Evolutionary conservation across 192 early-diverging fungal species (phyloP).

Genomic region (Backusella liffmaniae): DNA sequence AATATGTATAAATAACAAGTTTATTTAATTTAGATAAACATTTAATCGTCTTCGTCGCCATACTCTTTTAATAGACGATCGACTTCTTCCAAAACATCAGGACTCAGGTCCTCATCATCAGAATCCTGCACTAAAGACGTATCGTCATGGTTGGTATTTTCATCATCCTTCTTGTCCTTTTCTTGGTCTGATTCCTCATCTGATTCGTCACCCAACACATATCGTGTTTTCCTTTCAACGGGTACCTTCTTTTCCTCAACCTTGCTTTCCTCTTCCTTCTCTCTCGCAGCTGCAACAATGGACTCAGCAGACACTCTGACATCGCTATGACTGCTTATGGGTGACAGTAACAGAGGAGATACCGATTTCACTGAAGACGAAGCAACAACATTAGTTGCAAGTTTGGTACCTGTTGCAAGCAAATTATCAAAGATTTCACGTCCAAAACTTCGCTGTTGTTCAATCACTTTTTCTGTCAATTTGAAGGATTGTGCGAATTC

Average conservation of each 20-base stretch:
- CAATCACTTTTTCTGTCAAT: conserved; percentile 52
- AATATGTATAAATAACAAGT: background rate
- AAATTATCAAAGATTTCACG: conserved; percentile 58
- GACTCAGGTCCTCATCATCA: conserved; percentile 23
- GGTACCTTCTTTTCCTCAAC: background rate
- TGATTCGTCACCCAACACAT: background rate
- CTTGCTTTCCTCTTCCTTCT: background rate
- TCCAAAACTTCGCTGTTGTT: conserved; percentile 51
- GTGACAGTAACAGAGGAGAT: background rate
- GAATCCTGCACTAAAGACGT: conserved; percentile 9
- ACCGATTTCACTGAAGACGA: background rate
- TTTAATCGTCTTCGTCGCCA: conserved; percentile 22
- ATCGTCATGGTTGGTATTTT: background rate
- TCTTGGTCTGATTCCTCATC: background rate
- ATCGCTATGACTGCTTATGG: background rate
- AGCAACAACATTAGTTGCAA: conserved; percentile 28
- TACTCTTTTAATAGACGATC: conserved; percentile 39
- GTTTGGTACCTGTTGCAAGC: conserved; percentile 51
- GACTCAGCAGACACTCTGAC: background rate
- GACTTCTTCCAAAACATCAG: conserved; percentile 46
- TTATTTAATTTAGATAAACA: background rate
- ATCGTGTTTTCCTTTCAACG: background rate
- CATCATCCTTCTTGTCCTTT: background rate
- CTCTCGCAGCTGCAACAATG: background rate
- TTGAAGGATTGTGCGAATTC: conserved; percentile 63